Evolutionary conservation across 352 stramenopile species (phyloP).

Genomic region (Globisporangium paddicum): DNA sequence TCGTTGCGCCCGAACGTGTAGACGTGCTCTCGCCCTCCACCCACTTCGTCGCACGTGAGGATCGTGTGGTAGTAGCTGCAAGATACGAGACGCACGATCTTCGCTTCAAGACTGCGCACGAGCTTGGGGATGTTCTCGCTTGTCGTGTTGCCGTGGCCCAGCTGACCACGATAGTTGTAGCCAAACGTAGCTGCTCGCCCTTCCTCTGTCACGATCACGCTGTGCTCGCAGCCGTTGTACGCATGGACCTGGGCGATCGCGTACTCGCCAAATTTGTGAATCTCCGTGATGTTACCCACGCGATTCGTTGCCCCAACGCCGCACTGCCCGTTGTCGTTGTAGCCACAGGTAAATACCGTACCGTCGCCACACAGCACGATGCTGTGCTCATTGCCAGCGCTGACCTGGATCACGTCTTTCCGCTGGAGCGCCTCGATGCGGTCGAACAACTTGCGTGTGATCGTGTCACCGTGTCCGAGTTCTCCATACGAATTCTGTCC

Average conservation of each 20-base stretch:
- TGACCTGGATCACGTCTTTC: conserved; percentile 77
- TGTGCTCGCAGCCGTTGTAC: conserved; percentile 94
- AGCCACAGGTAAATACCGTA: conserved; percentile 84
- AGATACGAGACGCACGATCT: conserved; percentile 70
- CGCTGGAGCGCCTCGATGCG: conserved; percentile 65
- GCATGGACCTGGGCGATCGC: conserved; percentile 78
- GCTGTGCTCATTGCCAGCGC: conserved; percentile 92
- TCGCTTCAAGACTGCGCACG: conserved; percentile 63
- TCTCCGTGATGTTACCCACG: conserved; percentile 64
- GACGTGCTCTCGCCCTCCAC: conserved; percentile 28
- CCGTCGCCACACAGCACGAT: conserved; percentile 75
- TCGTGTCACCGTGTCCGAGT: conserved; percentile 88
- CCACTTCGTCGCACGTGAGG: conserved; percentile 55
- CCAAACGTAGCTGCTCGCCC: conserved; percentile 82
- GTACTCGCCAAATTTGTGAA: conserved; percentile 56
- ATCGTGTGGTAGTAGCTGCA: conserved; percentile 94
- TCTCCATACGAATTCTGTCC: conserved; percentile 94
- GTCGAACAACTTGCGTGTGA: conserved; percentile 77
- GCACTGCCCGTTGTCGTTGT: conserved; percentile 95
- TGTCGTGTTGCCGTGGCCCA: conserved; percentile 88
- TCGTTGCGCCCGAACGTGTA: conserved; percentile 92
- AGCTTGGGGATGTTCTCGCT: conserved; percentile 83
- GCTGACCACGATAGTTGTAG: conserved; percentile 92
- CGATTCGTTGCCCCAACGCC: conserved; percentile 82
- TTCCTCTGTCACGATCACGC: conserved; percentile 74